phyloP scores from a whole-genome alignment of 768 basidiomycete genomes.

The Tephrocybe sp. region DNA sequence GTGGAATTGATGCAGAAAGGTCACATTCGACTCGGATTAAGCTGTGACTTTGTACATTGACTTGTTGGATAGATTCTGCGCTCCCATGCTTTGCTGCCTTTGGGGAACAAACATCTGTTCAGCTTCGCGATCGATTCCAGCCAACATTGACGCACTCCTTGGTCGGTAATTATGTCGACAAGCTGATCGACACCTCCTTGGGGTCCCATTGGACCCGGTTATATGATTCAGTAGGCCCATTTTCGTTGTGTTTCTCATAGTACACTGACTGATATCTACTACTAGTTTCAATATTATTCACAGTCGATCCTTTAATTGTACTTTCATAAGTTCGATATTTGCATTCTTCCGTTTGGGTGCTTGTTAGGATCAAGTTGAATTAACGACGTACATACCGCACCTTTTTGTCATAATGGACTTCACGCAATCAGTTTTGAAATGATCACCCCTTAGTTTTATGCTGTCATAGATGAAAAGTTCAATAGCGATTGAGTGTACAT shows the following conservation, averaged over 20 bases:
- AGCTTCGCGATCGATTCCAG: conserved; percentile 92
- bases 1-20: conserved; percentile 99
- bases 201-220: conserved; percentile 94
- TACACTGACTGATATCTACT: not conserved
- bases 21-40: conserved; percentile 21
- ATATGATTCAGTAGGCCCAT: conserved; percentile 81
- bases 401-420: not conserved
- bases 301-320: conserved; percentile 70
- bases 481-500: conserved; percentile 9
- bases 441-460: not conserved
- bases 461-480: not conserved
- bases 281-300: conserved; percentile 90
- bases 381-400: not conserved
- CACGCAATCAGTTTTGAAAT: too few relatives aligned
- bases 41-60: not conserved
- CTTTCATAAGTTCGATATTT: not conserved
- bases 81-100: conserved; percentile 89
- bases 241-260: not conserved
- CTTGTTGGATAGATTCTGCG: conserved; percentile 62
- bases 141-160: conserved; percentile 82
- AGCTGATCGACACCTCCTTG: conserved; percentile 84
- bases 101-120: conserved; percentile 87
- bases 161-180: conserved; percentile 87
- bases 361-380: not conserved
- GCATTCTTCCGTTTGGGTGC: not conserved